Conservation (phyloP, 73 alveolate species). For the Symbiodinium natans region DNA sequence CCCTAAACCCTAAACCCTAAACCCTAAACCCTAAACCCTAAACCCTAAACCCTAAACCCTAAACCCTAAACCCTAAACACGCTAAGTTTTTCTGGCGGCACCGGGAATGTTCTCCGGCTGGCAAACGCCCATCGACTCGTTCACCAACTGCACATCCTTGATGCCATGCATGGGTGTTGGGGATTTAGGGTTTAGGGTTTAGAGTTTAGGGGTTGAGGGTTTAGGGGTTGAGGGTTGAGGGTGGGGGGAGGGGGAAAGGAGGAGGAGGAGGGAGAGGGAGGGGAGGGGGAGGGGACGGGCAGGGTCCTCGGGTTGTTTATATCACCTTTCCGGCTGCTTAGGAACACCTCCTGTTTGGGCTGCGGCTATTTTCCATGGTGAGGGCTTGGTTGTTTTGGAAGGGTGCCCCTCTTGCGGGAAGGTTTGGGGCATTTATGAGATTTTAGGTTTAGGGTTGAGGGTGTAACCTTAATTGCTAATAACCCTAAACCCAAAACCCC, state of each 20-base stretch:
- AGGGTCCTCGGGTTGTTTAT: no score
- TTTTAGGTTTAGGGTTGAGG: no score
- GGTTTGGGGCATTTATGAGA: no score
- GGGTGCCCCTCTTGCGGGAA: no score
- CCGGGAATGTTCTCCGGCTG: conserved; percentile 8
- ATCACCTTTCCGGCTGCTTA: no score
- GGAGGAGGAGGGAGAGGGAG: no score
- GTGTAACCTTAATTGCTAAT: no score
- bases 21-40: not conserved
- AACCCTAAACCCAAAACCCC: not conserved
- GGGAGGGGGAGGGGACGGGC: no score
- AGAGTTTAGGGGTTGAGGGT: not conserved
- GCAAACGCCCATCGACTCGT: conserved; percentile 1
- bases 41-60: not conserved
- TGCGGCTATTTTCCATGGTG: no score
- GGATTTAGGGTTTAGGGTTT: not conserved
- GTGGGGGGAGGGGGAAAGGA: no score
- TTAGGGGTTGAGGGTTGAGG: not conserved
- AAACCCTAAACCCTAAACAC: not conserved
- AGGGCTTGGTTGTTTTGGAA: no score
- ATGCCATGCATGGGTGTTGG: not conserved
- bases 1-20: not conserved
- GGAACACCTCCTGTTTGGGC: no score
- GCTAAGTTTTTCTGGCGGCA: not conserved
- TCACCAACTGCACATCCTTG: not conserved